phyloP scores from a whole-genome alignment of 108 stramenopile species.

The Pseudonitzschia pungens region DNA sequence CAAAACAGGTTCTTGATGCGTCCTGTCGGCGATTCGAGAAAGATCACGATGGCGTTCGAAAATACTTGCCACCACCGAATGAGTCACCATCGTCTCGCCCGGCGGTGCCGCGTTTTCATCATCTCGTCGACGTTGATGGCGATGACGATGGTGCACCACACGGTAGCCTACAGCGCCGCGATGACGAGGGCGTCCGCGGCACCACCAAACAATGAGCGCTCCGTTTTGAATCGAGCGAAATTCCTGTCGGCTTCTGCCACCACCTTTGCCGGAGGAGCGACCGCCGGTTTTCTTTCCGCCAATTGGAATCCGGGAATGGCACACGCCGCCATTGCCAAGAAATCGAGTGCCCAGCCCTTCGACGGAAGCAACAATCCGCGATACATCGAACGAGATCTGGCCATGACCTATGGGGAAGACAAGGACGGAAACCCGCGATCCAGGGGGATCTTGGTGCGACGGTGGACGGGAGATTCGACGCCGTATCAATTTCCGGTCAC shows the following conservation, averaged over 20 bases:
- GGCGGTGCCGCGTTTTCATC: too few relatives aligned
- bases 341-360: too few relatives aligned
- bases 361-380: constrained; percentile 53
- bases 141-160: too few relatives aligned
- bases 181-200: too few relatives aligned
- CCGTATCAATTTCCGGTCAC: constrained; percentile 68
- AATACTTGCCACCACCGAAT: too few relatives aligned
- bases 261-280: constrained; percentile 29
- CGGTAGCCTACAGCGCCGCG: too few relatives aligned
- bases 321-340: constrained; percentile 18
- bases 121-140: too few relatives aligned
- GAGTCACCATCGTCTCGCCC: too few relatives aligned
- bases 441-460: constrained; percentile 72
- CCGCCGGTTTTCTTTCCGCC: constrained; percentile 17
- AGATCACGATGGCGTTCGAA: too few relatives aligned
- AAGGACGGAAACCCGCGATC: constrained; percentile 76
- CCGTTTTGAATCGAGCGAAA: constrained; percentile 17
- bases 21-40: too few relatives aligned
- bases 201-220: too few relatives aligned
- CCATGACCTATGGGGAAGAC: constrained; percentile 76
- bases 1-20: too few relatives aligned
- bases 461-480: constrained; percentile 84
- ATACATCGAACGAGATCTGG: constrained; percentile 75
- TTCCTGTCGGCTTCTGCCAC: constrained; percentile 58
- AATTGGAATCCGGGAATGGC: constrained; percentile 37